A percentile compares a stretch with the other conserved stretches of the same genome.
Conservation (phyloP, 345 rosid species). For the Acer negundo region DNA sequence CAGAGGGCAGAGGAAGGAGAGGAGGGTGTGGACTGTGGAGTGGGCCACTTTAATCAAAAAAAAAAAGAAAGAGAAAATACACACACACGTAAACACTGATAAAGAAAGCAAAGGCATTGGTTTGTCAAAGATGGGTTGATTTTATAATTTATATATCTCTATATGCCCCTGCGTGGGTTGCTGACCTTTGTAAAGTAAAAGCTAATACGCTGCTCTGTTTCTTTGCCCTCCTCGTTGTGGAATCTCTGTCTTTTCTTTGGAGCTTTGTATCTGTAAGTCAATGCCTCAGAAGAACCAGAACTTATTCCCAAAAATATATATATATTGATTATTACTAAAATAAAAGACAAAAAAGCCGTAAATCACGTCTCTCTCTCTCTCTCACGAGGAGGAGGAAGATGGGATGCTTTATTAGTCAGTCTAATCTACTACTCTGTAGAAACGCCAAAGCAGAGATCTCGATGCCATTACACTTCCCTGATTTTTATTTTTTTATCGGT, state of each 20-base stretch:
- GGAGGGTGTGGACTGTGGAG: no score
- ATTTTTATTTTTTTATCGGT: neutral
- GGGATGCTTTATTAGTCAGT: neutral
- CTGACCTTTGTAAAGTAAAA: constrained; percentile 61
- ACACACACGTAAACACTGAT: constrained; percentile 36
- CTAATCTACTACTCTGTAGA: neutral
- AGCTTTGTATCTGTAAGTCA: constrained; percentile 45
- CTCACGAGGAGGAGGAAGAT: neutral
- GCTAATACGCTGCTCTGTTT: constrained; percentile 30
- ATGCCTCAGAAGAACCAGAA: constrained; percentile 35
- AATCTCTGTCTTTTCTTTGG: constrained; percentile 42
- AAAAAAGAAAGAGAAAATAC: constrained; percentile 31
- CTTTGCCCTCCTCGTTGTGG: constrained; percentile 63
- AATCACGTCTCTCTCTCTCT: constrained; percentile 42
- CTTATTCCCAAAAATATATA: constrained; percentile 58
- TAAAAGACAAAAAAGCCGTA: constrained; percentile 50
- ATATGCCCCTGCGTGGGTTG: constrained; percentile 17
- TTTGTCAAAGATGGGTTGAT: constrained; percentile 13
- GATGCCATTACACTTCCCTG: constrained; percentile 22
- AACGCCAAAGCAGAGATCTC: constrained; percentile 42
- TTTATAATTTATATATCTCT: no score
- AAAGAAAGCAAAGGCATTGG: constrained; percentile 25
- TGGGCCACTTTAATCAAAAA: constrained; percentile 37
- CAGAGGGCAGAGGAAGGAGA: constrained; percentile 9
- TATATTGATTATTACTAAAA: neutral